Conservation (phyloP, 352 stramenopile genomes). For the Bremia lactucae region DNA sequence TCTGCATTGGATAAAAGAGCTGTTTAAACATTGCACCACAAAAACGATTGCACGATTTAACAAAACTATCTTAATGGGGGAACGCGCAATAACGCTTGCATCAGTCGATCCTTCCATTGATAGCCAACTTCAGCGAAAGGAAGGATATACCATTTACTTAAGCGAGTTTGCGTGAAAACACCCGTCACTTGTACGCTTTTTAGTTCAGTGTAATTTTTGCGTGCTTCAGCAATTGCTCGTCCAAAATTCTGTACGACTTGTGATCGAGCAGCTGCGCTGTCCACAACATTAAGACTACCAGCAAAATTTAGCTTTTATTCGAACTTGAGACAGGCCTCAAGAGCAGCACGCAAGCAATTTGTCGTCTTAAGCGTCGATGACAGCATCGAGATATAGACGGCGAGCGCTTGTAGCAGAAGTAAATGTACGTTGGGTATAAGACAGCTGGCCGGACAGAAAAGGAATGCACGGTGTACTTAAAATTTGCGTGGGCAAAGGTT, state of each 20-base stretch:
- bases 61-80: constrained; percentile 24
- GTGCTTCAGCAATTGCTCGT: constrained; percentile 3
- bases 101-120: constrained; percentile 9
- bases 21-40: too few relatives aligned
- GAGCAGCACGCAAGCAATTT: constrained; percentile 2
- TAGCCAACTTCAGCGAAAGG: constrained; percentile 21
- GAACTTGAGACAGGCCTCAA: constrained; percentile 11
- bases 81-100: constrained; percentile 33
- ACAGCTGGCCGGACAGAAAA: constrained; percentile 11
- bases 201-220: not conserved
- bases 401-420: constrained; percentile 22
- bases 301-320: constrained; percentile 4
- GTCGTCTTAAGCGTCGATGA: not conserved
- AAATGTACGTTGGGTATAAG: constrained; percentile 24
- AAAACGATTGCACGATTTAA: too few relatives aligned
- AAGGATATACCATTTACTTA: constrained; percentile 45
- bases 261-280: constrained; percentile 7
- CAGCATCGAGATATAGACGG: not conserved
- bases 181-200: constrained; percentile 21
- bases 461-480: constrained; percentile 25
- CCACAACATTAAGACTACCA: constrained; percentile 3
- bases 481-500: constrained; percentile 29
- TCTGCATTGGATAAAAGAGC: too few relatives aligned
- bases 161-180: constrained; percentile 26
- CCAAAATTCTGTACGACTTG: constrained; percentile 11